Percentiles rank a stretch among this genome's conserved stretches.
These are phyloP conservation scores for Protomyces inouyei DNA, from an alignment of 1,139 yeast species.

Conservation along the genomic window DNA sequence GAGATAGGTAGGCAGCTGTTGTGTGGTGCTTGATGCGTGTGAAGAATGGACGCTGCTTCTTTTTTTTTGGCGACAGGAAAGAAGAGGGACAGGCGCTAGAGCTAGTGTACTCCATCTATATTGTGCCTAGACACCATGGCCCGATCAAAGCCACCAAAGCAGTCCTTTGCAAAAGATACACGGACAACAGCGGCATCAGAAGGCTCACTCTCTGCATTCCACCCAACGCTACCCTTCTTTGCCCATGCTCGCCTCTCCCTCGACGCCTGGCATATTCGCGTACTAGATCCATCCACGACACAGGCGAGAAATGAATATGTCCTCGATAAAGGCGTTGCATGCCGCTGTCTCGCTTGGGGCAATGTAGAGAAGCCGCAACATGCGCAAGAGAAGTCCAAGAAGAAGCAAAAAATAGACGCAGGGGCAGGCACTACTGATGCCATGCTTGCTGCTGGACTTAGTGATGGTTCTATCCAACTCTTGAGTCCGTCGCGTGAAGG, in stretches of 20 bases:
- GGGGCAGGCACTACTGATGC: conserved; percentile 38
- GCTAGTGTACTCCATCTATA: too few relatives aligned
- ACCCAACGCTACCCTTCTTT: conserved; percentile 54
- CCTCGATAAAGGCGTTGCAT: conserved; percentile 53
- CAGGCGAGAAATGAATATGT: conserved; percentile 44
- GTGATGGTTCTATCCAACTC: conserved; percentile 58
- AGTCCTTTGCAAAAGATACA: conserved; percentile 23
- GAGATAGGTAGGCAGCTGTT: too few relatives aligned
- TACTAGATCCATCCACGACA: conserved; percentile 54
- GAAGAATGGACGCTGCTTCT: too few relatives aligned
- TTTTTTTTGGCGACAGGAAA: too few relatives aligned
- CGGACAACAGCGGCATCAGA: not conserved
- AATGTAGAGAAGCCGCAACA: conserved; percentile 33
- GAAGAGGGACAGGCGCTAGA: too few relatives aligned
- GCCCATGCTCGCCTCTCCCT: conserved; percentile 68
- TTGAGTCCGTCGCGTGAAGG: conserved; percentile 65
- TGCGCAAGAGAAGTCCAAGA: conserved; percentile 34
- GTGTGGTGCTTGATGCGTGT: too few relatives aligned
- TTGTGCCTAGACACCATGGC: conserved; percentile 1
- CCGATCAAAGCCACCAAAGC: conserved; percentile 25
- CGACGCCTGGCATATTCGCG: conserved; percentile 64
- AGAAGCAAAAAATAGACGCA: conserved; percentile 39
- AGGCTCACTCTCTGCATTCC: conserved; percentile 42
- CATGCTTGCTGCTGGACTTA: conserved; percentile 60
- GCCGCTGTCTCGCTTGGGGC: conserved; percentile 58